Conservation (phyloP, 352 stramenopile genomes). For the Globisporangium perplexum region DNA sequence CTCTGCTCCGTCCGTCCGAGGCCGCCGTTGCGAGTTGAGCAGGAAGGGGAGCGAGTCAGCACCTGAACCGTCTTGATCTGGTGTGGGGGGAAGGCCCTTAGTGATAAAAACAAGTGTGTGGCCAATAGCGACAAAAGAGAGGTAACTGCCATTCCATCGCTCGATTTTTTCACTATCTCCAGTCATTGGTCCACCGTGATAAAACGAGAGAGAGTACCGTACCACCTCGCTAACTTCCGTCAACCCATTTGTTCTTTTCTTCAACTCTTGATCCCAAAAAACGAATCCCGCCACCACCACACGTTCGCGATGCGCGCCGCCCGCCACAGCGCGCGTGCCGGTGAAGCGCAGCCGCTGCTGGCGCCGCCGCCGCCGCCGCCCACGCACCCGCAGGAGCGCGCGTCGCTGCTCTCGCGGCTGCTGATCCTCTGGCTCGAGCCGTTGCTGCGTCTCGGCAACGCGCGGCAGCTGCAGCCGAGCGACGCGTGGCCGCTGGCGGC, state of each 20-base stretch:
- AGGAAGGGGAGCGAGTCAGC: no score
- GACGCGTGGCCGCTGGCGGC: slow-evolving; percentile 62
- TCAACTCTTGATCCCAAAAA: neutral
- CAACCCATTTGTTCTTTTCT: neutral
- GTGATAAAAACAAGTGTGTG: neutral
- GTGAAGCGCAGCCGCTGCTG: slow-evolving; percentile 28
- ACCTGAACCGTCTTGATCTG: no score
- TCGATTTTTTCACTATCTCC: no score
- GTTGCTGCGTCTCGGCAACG: slow-evolving; percentile 30
- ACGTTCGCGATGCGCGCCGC: slow-evolving; percentile 2
- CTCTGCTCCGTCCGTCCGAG: neutral
- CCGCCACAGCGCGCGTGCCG: neutral
- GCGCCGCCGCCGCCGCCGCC: no score
- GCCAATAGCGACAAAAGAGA: no score
- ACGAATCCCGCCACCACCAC: neutral
- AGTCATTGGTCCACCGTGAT: no score
- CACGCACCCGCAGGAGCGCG: slow-evolving; percentile 23
- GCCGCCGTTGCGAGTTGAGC: no score
- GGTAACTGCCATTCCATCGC: no score
- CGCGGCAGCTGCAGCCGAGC: slow-evolving; percentile 19
- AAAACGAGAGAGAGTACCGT: no score
- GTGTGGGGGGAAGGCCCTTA: neutral
- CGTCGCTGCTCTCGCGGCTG: slow-evolving; percentile 33
- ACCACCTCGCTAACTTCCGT: no score
- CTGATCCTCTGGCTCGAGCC: slow-evolving; percentile 46